phyloP scores from a whole-genome alignment of 192 early-diverging fungal species.

The Gryganskiella cystojenkinii region DNA sequence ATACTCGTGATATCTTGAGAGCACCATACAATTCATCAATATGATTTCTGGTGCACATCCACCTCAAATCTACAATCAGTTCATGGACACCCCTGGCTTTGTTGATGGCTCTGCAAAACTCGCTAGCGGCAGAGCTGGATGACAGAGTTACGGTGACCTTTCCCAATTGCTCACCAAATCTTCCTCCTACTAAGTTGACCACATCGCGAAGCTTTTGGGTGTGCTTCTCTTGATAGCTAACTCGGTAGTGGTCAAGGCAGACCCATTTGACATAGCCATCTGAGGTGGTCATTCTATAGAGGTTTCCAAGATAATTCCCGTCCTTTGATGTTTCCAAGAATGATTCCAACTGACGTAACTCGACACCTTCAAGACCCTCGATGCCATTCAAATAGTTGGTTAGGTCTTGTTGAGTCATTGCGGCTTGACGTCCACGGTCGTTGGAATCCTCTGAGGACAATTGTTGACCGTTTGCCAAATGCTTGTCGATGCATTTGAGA shows the following conservation, averaged over 20 bases:
- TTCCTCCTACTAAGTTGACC: slow-evolving; percentile 1
- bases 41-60: neutral
- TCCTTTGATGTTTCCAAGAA: neutral
- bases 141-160: slow-evolving; percentile 2
- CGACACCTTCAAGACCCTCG: slow-evolving; percentile 25
- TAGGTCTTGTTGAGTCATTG: slow-evolving; percentile 7
- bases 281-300: slow-evolving; percentile 18
- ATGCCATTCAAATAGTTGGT: neutral
- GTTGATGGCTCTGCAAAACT: slow-evolving; percentile 11
- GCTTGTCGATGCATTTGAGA: neutral
- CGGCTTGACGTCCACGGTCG: neutral
- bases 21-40: neutral
- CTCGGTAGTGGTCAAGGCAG: slow-evolving; percentile 23
- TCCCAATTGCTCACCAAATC: slow-evolving; percentile 27
- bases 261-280: slow-evolving; percentile 39
- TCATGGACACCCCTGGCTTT: slow-evolving; percentile 25
- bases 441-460: neutral
- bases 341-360: slow-evolving; percentile 20
- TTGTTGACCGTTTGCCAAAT: neutral
- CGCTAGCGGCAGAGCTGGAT: slow-evolving; percentile 11
- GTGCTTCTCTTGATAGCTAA: slow-evolving; percentile 8
- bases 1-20: slow-evolving; percentile 12
- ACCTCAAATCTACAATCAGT: neutral
- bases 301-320: slow-evolving; percentile 10
- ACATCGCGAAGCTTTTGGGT: slow-evolving; percentile 8